These are phyloP conservation scores for Ricinus communis DNA, from an alignment of 345 rosid genomes.

Conservation along the genomic window DNA sequence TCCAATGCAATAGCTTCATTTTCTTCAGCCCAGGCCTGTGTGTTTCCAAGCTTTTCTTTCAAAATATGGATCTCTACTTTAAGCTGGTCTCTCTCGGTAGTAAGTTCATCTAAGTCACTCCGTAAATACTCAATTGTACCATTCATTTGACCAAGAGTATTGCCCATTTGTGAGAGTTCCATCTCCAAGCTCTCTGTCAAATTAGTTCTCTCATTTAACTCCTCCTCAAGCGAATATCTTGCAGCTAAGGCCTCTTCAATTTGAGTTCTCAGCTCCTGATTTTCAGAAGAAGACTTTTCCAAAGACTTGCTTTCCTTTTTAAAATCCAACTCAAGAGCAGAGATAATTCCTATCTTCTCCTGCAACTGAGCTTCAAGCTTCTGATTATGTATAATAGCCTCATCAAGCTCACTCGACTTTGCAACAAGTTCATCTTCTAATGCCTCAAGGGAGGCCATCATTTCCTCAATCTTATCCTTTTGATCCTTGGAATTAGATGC, in stretches of 20 bases:
- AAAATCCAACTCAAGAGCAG: conserved; percentile 47
- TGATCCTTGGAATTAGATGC: conserved; percentile 74
- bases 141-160: conserved; percentile 59
- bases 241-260: conserved; percentile 46
- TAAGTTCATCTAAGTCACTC: conserved; percentile 44
- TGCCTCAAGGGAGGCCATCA: conserved; percentile 57
- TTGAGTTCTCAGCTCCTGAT: conserved; percentile 50
- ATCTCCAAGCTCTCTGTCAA: conserved; percentile 64
- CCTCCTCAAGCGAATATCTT: conserved; percentile 52
- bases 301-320: conserved; percentile 40
- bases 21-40: conserved; percentile 53
- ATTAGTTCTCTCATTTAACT: conserved; percentile 49
- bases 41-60: conserved; percentile 56
- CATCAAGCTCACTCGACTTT: conserved; percentile 60
- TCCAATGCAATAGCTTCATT: conserved; percentile 64
- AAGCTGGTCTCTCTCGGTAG: conserved; percentile 62
- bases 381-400: conserved; percentile 46
- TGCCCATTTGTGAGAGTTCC: conserved; percentile 58
- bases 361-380: conserved; percentile 60
- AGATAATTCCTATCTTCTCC: conserved; percentile 54
- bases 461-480: conserved; percentile 74
- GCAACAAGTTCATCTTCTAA: conserved; percentile 64
- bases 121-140: conserved; percentile 53
- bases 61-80: conserved; percentile 50
- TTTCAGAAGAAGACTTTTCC: conserved; percentile 42